phyloP scores from a whole-genome alignment of 495 filamentous ascomycete genomes.

The Aspergillus hancockii region DNA sequence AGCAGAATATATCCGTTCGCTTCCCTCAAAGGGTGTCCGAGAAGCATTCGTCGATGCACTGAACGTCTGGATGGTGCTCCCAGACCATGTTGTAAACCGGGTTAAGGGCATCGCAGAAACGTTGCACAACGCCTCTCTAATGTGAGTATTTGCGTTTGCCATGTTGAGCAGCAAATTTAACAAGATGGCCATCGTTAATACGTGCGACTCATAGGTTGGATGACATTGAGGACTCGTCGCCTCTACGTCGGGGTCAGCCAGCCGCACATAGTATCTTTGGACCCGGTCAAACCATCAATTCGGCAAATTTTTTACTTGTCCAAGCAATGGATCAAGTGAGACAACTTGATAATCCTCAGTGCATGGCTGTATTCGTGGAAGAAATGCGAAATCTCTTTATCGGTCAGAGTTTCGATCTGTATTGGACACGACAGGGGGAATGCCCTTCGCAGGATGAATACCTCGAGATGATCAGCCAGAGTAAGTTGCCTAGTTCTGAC shows the following conservation, averaged over 20 bases:
- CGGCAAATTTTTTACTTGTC: constrained; percentile 69
- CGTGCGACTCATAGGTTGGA: constrained; percentile 27
- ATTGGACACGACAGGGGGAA: constrained; percentile 30
- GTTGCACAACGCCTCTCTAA: constrained; percentile 26
- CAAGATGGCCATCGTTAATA: neutral
- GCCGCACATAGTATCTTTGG: constrained; percentile 40
- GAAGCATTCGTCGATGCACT: constrained; percentile 24
- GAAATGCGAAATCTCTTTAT: constrained; percentile 32
- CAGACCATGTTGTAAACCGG: constrained; percentile 8
- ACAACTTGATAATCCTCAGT: constrained; percentile 34
- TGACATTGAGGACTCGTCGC: constrained; percentile 43
- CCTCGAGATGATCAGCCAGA: constrained; percentile 33
- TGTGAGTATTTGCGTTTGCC: constrained; percentile 7
- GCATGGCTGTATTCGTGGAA: constrained; percentile 23
- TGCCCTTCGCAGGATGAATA: constrained; percentile 35
- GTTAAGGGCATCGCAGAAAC: constrained; percentile 20
- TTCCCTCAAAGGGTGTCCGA: constrained; percentile 28
- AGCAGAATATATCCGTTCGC: constrained; percentile 18
- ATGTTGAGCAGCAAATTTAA: neutral
- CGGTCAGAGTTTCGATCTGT: constrained; percentile 40
- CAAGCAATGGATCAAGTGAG: constrained; percentile 62
- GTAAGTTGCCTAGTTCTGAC: constrained; percentile 5
- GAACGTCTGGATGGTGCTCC: constrained; percentile 21
- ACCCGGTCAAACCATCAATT: constrained; percentile 49
- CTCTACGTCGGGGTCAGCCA: constrained; percentile 38